Evolutionary conservation across 192 early-diverging fungal species (phyloP), one percentile per base, ranked within the genome.

Genomic region (Coemansia sp.): DNA sequence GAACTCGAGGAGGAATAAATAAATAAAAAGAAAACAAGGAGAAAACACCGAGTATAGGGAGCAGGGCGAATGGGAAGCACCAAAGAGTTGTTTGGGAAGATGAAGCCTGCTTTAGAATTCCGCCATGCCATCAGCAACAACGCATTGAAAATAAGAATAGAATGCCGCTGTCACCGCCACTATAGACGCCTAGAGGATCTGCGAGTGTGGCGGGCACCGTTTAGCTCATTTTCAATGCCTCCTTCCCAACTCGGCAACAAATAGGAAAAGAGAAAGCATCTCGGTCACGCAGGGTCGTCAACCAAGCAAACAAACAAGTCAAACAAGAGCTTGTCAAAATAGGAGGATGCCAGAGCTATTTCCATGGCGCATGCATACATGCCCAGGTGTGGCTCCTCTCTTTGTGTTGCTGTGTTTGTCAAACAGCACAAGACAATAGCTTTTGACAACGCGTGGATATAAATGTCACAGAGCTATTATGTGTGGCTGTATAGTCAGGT

Each of bases 181-280:
- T 32, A 58, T 58, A 58, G 29, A 17, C 55, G 17, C 55, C 29
- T 58, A 29, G 34, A 58, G 55, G 55, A 58, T 31, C 55, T 58
- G 55, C 55, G 55, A 58, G 29, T 58, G 55, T 58, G 55, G 29
- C 55, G 27, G 55, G 55, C 31, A 32, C 15, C 13, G 55, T 58
- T 58, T 58, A 17, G 55, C 55, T 34, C 55, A 58, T 15, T 58
- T 32, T 58, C 55, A 58, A 58, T 58, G 55, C 55, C 55, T 32
- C 55, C 55, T 58, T n/a, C 55, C 55, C 29, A 58, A 58, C 34
- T 58, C 55, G 27, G 27, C 55, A 15, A 58, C 29, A 31, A 31
- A 34, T 17, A 34, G 55, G 27, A 58, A 51, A 51, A 32, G 34
- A 17, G 31, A 31, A 34, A 17, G 55, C 29, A 15, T 29, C 51